phyloP scores from a whole-genome alignment of 1,139 yeast species.

The Taphrina wiesneri region DNA sequence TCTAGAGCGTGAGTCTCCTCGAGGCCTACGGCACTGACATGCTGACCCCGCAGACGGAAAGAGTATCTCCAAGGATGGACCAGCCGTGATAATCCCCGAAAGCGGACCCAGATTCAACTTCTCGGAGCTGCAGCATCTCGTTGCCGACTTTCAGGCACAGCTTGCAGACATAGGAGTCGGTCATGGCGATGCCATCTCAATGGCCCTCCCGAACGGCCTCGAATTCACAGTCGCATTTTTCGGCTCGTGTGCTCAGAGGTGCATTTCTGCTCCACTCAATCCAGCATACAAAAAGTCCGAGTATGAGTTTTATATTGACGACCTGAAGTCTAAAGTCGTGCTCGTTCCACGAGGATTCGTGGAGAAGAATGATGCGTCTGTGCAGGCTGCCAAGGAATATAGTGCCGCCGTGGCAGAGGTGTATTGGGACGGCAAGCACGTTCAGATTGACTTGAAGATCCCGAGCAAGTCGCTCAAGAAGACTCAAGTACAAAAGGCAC shows the following conservation, averaged over 20 bases:
- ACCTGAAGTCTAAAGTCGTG: slow-evolving; percentile 57
- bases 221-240: slow-evolving; percentile 60
- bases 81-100: slow-evolving; percentile 26
- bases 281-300: slow-evolving; percentile 60
- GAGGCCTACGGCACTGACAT: background rate
- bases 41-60: slow-evolving; percentile 18
- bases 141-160: slow-evolving; percentile 31
- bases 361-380: slow-evolving; percentile 47
- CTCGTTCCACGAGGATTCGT: slow-evolving; percentile 56
- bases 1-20: slow-evolving; percentile 14
- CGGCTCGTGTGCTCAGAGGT: slow-evolving; percentile 56
- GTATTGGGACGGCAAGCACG: slow-evolving; percentile 49
- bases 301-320: slow-evolving; percentile 62
- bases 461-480: slow-evolving; percentile 41
- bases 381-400: slow-evolving; percentile 54
- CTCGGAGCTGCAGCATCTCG: slow-evolving; percentile 26
- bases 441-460: slow-evolving; percentile 50
- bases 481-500: slow-evolving; percentile 49
- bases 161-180: slow-evolving; percentile 32
- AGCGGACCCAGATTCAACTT: slow-evolving; percentile 27
- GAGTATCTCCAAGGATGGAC: slow-evolving; percentile 6
- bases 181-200: slow-evolving; percentile 51
- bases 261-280: slow-evolving; percentile 66
- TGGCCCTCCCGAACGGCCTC: slow-evolving; percentile 59
- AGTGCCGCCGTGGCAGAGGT: slow-evolving; percentile 55